A percentile compares a stretch with the other conserved stretches of the same genome.
These are phyloP conservation scores for Prunella vulgaris DNA, from an alignment of 257 asterid species.

Conservation along the genomic window DNA sequence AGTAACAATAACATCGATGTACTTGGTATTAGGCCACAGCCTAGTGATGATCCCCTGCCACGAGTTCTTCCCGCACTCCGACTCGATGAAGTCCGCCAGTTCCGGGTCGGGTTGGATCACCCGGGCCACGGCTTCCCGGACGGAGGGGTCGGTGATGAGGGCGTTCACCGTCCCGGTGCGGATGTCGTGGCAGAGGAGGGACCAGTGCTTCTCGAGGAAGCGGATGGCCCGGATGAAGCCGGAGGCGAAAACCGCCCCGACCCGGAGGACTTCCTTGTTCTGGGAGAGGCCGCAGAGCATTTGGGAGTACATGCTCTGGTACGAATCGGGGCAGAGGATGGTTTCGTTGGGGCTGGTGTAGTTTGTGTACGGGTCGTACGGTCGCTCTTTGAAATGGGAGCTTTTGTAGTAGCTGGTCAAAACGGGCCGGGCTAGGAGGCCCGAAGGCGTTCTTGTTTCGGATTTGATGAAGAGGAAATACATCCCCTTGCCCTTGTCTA, in stretches of 20 bases:
- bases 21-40: conserved; percentile 88
- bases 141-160: conserved; percentile 45
- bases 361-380: conserved; percentile 84
- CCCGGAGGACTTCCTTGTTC: conserved; percentile 70
- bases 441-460: conserved; percentile 75
- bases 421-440: conserved; percentile 82
- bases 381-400: conserved; percentile 65
- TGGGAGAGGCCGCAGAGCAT: conserved; percentile 84
- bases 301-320: conserved; percentile 93
- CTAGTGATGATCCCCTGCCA: conserved; percentile 84
- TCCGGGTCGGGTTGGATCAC: conserved; percentile 55
- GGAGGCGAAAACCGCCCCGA: conserved; percentile 94
- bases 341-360: conserved; percentile 90
- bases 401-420: conserved; percentile 83
- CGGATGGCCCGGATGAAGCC: conserved; percentile 85
- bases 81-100: conserved; percentile 57
- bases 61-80: conserved; percentile 47
- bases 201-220: conserved; percentile 73
- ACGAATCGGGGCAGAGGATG: conserved; percentile 75
- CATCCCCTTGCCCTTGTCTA: conserved; percentile 91
- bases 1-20: conserved; percentile 81
- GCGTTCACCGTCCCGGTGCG: conserved; percentile 54
- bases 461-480: conserved; percentile 74
- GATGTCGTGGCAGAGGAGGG: conserved; percentile 60
- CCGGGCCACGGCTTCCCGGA: conserved; percentile 50